Evolutionary conservation across 108 stramenopile genomes (phyloP).

Genomic region (Nitzschia putrida): DNA sequence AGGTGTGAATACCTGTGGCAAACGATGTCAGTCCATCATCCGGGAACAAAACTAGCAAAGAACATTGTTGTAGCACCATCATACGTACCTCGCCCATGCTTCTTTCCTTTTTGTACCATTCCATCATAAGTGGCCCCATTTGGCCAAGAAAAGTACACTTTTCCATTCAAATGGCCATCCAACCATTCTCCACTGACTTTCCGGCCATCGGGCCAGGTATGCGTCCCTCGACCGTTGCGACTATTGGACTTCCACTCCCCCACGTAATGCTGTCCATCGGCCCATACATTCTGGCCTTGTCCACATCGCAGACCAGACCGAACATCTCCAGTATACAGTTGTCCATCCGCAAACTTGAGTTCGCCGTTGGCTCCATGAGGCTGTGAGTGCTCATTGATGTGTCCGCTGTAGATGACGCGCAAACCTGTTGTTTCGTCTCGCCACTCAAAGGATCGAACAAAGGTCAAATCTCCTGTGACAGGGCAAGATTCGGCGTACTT

Average conservation of each 20-base stretch:
- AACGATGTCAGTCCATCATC: not conserved
- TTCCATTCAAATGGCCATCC: constrained; percentile 46
- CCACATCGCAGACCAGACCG: constrained; percentile 26
- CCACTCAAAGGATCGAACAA: constrained; percentile 7
- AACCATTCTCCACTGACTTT: constrained; percentile 51
- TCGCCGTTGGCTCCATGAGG: constrained; percentile 30
- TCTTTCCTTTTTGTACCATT: constrained; percentile 38
- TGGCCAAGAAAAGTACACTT: constrained; percentile 42
- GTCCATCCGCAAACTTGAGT: constrained; percentile 38
- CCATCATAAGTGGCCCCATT: constrained; percentile 54
- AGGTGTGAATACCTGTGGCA: constrained; percentile 33
- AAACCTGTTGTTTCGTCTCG: constrained; percentile 10
- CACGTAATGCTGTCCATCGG: constrained; percentile 41
- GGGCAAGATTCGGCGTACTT: constrained; percentile 13
- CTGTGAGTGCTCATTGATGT: constrained; percentile 15
- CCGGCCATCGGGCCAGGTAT: constrained; percentile 45
- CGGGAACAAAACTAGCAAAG: not conserved
- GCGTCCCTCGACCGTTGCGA: constrained; percentile 49
- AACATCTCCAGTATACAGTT: constrained; percentile 35
- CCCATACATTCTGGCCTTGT: constrained; percentile 35
- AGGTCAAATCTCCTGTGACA: not conserved
- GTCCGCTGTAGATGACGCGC: constrained; percentile 31
- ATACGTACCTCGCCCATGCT: constrained; percentile 45
- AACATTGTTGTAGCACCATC: not conserved
- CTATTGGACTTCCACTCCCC: constrained; percentile 49